Base-by-base conservation (phyloP, 495 filamentous ascomycete species). In the Aspergillus diversus region DNA sequence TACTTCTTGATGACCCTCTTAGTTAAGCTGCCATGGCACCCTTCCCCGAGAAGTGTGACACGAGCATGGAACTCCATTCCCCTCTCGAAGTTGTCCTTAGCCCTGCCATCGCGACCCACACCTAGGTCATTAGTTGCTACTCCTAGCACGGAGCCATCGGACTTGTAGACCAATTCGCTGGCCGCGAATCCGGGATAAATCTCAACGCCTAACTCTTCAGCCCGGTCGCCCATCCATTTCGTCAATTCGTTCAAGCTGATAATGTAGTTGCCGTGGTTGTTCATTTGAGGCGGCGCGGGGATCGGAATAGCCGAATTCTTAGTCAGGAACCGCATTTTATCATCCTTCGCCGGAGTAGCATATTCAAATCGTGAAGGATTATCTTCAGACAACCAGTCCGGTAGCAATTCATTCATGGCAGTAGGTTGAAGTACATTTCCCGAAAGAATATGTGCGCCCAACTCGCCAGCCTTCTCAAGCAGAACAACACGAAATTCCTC, bases 31-130 rank as follows among this genome's bases (percentile, higher is more conserved):
- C 95, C 95, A 71, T 99, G 95, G 69, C 96, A 98, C 47, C 95
- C 95, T 77, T 99, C 95, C 5, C 85, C 95, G 54, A 99, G 91
- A n/a, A 99, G 80, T 4, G 95, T 99, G 50, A 93, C 84, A 54
- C 93, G 82, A 3, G 96, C 96, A 73, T 97, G 92, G 75, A 99
- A 99, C 77, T 97, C 95, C 95, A 99, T 99, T 47, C 95, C 95
- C 54, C 95, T 81, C 77, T 97, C 93, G 69, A 97, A 99, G n/a
- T 76, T 87, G 31, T 94, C 85, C 77, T 97, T 99, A 5, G 93
- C 86, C 76, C 90, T 89, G 13, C 93, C 94, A 63, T 88, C 82
- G 33, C 92, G 85, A 5, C 83, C 86, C 52, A 98, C 83, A 6
- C 95, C 95, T 31, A 97, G 74, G 73, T 99, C 96, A 68, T 98